Evolutionary conservation across 2,329 filamentous ascomycete genomes (phyloP).

Genomic region (Rugonectria rugulosa): DNA sequence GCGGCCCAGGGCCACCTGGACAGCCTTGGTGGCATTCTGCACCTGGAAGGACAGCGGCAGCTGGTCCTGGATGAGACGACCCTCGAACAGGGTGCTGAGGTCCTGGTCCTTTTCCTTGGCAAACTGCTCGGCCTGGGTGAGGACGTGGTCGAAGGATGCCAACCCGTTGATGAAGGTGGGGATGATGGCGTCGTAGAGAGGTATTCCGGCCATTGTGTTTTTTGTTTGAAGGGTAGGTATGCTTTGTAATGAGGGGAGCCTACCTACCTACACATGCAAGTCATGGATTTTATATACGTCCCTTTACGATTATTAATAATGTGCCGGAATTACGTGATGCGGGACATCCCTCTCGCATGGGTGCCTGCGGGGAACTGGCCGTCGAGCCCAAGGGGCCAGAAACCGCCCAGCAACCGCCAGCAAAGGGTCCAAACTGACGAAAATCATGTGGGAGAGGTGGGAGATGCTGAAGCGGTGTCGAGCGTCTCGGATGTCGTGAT

Average conservation of each 20-base stretch:
- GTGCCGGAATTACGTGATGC: slow-evolving; percentile 16
- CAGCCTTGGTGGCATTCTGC: slow-evolving; percentile 26
- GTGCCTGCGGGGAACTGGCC: slow-evolving; percentile 1
- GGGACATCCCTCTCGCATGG: neutral
- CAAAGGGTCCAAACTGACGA: neutral
- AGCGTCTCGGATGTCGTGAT: slow-evolving; percentile 17
- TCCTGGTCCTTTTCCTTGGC: slow-evolving; percentile 28
- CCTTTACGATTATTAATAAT: neutral
- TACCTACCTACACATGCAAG: neutral
- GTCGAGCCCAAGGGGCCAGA: neutral
- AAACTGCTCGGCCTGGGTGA: slow-evolving; percentile 29
- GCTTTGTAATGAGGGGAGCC: neutral
- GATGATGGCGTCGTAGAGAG: slow-evolving; percentile 27
- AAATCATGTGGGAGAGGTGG: slow-evolving; percentile 9
- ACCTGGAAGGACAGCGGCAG: slow-evolving; percentile 30
- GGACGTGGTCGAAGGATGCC: slow-evolving; percentile 26
- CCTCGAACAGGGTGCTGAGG: slow-evolving; percentile 22
- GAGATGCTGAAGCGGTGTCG: slow-evolving; percentile 1
- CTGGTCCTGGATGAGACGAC: slow-evolving; percentile 30
- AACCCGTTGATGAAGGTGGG: slow-evolving; percentile 26
- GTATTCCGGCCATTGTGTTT: slow-evolving; percentile 21
- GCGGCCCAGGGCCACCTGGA: slow-evolving; percentile 20
- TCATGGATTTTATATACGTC: slow-evolving; percentile 2
- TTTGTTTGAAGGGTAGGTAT: neutral
- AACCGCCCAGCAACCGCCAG: neutral